Conservation (phyloP, 441 rosid species). For the Adansonia rubrostipa region DNA sequence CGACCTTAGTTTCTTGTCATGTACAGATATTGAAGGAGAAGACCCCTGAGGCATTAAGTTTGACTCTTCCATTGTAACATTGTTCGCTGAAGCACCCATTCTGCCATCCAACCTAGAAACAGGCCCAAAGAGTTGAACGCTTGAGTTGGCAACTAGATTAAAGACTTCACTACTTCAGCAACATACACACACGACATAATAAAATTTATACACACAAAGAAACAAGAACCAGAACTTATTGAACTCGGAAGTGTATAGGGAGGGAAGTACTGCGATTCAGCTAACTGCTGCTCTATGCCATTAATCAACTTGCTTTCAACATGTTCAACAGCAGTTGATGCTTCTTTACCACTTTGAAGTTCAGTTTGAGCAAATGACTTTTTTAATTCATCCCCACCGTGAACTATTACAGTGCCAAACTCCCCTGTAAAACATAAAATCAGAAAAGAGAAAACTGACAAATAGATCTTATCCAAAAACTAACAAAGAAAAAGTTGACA, state of each 20-base stretch:
- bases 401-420: conserved; percentile 85
- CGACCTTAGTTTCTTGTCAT: conserved; percentile 52
- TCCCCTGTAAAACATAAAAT: conserved; percentile 56
- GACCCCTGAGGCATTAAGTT: conserved; percentile 39
- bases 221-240: not conserved
- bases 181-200: not conserved
- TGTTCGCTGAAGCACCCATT: conserved; percentile 42
- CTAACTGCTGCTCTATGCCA: conserved; percentile 44
- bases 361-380: conserved; percentile 37
- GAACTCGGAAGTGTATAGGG: conserved; percentile 19
- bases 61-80: conserved; percentile 41
- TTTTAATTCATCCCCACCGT: conserved; percentile 60
- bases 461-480: not conserved
- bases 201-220: not conserved
- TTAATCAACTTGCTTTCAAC: conserved; percentile 43
- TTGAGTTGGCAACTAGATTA: conserved; percentile 14
- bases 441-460: conserved; percentile 1
- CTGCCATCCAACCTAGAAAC: conserved; percentile 54
- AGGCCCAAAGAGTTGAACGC: conserved; percentile 15
- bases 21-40: conserved; percentile 37
- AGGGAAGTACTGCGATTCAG: conserved; percentile 50
- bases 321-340: conserved; percentile 39
- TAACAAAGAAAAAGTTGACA: not conserved
- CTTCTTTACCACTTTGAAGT: conserved; percentile 41
- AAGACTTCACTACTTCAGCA: not conserved